phyloP scores from a whole-genome alignment of 805 yeast genomes.

The Metschnikowia shivogae region DNA sequence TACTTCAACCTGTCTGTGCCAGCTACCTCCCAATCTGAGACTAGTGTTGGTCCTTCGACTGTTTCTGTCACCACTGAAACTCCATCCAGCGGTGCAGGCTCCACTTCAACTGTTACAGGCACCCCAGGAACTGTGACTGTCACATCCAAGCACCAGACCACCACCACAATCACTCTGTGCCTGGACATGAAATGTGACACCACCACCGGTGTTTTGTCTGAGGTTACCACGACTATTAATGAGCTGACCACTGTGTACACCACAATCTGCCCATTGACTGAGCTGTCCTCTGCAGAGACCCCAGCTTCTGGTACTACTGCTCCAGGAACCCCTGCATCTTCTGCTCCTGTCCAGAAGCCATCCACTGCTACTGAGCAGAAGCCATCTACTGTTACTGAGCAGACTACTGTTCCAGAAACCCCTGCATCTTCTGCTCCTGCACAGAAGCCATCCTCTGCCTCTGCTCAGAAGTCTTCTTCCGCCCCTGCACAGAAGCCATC shows the following conservation, averaged over 20 bases:
- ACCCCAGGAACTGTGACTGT: not conserved
- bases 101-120: too few species aligned
- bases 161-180: slow-evolving; percentile 1
- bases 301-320: not conserved
- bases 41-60: not conserved
- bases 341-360: too few species aligned
- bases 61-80: not conserved
- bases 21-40: not conserved
- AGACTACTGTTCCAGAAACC: not conserved
- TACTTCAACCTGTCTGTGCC: not conserved
- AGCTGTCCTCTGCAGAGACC: not conserved
- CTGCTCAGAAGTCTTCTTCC: too few species aligned
- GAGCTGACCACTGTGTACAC: not conserved
- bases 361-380: too few species aligned
- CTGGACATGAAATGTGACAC: slow-evolving; percentile 1
- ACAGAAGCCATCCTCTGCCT: too few species aligned
- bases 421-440: not conserved
- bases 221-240: slow-evolving; percentile 1
- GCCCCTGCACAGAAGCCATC: too few species aligned
- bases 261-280: slow-evolving; percentile 2
- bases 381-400: too few species aligned
- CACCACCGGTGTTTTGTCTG: not conserved
- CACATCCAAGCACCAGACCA: not conserved
- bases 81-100: too few species aligned
- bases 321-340: not conserved